Conservation (phyloP, 768 basidiomycete genomes). For the Pisolithus microcarpus region DNA sequence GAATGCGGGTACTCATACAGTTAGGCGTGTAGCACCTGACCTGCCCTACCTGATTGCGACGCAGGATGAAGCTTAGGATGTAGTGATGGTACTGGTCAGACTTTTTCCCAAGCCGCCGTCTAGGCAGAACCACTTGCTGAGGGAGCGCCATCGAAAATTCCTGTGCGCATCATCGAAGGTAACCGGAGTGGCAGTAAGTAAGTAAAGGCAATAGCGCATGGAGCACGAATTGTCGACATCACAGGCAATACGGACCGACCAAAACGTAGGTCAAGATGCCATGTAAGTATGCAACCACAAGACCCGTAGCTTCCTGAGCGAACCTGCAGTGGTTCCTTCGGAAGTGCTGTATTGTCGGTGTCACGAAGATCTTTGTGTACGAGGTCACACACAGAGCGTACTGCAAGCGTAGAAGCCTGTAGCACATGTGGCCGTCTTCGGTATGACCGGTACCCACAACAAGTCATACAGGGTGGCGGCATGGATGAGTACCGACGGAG, state of each 20-base stretch:
- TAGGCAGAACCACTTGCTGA: constrained; percentile 39
- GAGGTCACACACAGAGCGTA: too few relatives aligned
- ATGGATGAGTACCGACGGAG: too few relatives aligned
- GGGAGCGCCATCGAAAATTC: constrained; percentile 33
- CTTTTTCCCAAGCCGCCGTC: constrained; percentile 28
- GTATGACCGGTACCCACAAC: too few relatives aligned
- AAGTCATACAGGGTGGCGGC: too few relatives aligned
- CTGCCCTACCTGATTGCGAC: constrained; percentile 1
- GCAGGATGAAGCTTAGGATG: constrained; percentile 9
- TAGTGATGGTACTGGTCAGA: constrained; percentile 6
- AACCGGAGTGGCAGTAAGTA: neutral
- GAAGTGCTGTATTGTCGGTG: too few relatives aligned
- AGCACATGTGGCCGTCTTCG: too few relatives aligned
- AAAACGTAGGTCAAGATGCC: too few relatives aligned
- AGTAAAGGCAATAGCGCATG: neutral
- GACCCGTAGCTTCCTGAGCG: too few relatives aligned
- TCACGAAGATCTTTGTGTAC: too few relatives aligned
- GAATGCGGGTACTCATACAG: neutral
- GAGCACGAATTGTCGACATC: neutral
- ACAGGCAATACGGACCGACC: neutral
- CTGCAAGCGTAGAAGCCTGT: too few relatives aligned
- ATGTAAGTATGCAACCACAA: too few relatives aligned
- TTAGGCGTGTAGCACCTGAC: neutral
- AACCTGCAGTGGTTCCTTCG: too few relatives aligned
- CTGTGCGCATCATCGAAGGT: constrained; percentile 56